Base-by-base conservation (phyloP, 1,284 basidiomycete genomes). In the Sporisorium iseilematis-ciliati region DNA sequence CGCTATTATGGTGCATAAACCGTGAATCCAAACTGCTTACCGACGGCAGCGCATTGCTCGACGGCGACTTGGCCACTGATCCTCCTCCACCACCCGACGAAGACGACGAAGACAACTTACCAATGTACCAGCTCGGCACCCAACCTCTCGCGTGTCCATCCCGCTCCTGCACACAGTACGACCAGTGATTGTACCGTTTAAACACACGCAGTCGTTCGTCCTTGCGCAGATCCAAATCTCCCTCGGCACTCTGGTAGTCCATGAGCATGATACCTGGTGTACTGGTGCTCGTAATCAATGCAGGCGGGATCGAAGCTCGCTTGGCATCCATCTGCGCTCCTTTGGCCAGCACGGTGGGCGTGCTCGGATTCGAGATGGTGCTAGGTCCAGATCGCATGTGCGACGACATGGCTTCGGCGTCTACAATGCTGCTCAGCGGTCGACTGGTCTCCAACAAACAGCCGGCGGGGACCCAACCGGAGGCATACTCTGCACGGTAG, bases 161-260 rank as follows among this genome's bases (percentile, higher is more conserved):
- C 1, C 77, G 62, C 52, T 85, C 84, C 53, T 80, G 79, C 12
- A 85, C 82, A 51, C 82, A 82, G 86, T 94, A 95, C 86, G 92
- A 94, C 94, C 95, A 97, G 87, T 96, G 93, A 78, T 97, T 97
- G 86, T 97, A 98, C 12, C 83, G 90, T 88, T 97, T 99, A 88
- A 97, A 97, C 50, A 99, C 95, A 68, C 94, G 88, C 67, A 99
- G 84, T 20, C 89, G 88, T 82, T 97, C 93, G 76, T 94, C 94
- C 84, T 95, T 95, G 59, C 88, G 88, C 43, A 98, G 87, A 75
- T 92, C 90, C 74, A 97, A 87, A 85, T 97, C 94, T 79, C 95
- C 94, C 7, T 93, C 92, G 1, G 63, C 60, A 85, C 92, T 92
- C 85, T 90, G 90, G 86, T 97, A 98, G 78, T 97, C 93, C 93